Evolutionary conservation across 305 asterid genomes (phyloP).

Genomic region (Solanum hybrid): DNA sequence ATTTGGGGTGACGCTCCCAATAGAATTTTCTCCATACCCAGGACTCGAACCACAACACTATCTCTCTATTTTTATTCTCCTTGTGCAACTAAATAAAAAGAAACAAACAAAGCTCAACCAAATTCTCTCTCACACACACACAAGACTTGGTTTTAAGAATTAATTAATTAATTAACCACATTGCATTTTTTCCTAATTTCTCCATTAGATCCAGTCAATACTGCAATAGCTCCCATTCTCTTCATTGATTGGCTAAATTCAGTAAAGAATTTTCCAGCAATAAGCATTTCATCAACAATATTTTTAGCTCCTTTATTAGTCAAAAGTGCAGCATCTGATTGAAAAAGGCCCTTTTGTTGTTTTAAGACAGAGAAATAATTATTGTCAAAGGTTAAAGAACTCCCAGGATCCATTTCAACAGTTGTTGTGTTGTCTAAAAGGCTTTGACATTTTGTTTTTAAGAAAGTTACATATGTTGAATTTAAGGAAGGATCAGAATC

Average conservation of each 20-base stretch:
- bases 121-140: not conserved
- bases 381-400: constrained; percentile 11
- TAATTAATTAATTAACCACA: not conserved
- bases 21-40: not conserved
- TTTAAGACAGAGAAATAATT: not conserved
- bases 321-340: constrained; percentile 27
- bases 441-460: constrained; percentile 4
- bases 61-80: not conserved
- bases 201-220: constrained; percentile 16
- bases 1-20: not conserved
- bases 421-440: constrained; percentile 1
- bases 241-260: constrained; percentile 19
- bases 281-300: constrained; percentile 1
- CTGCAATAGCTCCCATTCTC: constrained; percentile 25
- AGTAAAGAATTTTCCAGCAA: constrained; percentile 6
- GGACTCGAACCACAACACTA: not conserved
- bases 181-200: constrained; percentile 29
- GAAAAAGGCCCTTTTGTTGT: constrained; percentile 7
- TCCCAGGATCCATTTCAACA: constrained; percentile 6
- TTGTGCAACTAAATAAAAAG: not conserved
- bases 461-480: constrained; percentile 8
- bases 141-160: not conserved
- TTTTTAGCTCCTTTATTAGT: not conserved
- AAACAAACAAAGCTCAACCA: not conserved
- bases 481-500: constrained; percentile 34